These are phyloP conservation scores for Xerocomellus amylosporus DNA, from an alignment of 768 basidiomycete species.

Conservation along the genomic window DNA sequence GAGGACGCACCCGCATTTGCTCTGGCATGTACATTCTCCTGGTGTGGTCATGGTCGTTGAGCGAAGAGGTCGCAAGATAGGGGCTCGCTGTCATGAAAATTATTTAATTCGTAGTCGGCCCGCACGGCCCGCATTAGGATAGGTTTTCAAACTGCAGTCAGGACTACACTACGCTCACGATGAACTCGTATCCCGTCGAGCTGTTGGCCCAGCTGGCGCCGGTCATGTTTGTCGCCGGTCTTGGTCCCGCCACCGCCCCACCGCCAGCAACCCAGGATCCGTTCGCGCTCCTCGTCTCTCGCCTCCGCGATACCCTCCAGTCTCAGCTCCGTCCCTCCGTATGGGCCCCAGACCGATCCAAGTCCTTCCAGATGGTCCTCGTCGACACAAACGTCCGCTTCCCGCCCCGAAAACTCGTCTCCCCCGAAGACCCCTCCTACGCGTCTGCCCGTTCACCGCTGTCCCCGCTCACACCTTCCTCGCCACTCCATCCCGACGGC, in stretches of 20 bases:
- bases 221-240: conserved; percentile 89
- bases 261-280: conserved; percentile 46
- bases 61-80: background rate
- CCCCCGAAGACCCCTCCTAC: conserved; percentile 56
- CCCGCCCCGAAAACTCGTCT: conserved; percentile 77
- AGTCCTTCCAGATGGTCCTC: conserved; percentile 77
- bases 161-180: conserved; percentile 27
- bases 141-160: too few relatives aligned
- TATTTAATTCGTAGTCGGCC: too few relatives aligned
- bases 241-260: conserved; percentile 28
- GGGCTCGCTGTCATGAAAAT: too few relatives aligned
- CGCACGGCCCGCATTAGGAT: too few relatives aligned
- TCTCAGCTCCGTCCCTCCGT: conserved; percentile 61
- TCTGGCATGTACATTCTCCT: conserved; percentile 29
- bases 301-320: conserved; percentile 69
- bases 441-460: conserved; percentile 77
- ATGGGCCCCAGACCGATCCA: conserved; percentile 70
- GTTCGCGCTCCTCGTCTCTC: conserved; percentile 54
- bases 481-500: conserved; percentile 92
- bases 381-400: conserved; percentile 85
- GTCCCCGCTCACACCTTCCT: conserved; percentile 86
- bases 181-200: conserved; percentile 94
- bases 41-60: conserved; percentile 23
- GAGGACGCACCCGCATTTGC: conserved; percentile 25
- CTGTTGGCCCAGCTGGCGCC: conserved; percentile 86